These are phyloP conservation scores for Penicillium coprophilum DNA, from an alignment of 495 filamentous ascomycete species.

Conservation along the genomic window DNA sequence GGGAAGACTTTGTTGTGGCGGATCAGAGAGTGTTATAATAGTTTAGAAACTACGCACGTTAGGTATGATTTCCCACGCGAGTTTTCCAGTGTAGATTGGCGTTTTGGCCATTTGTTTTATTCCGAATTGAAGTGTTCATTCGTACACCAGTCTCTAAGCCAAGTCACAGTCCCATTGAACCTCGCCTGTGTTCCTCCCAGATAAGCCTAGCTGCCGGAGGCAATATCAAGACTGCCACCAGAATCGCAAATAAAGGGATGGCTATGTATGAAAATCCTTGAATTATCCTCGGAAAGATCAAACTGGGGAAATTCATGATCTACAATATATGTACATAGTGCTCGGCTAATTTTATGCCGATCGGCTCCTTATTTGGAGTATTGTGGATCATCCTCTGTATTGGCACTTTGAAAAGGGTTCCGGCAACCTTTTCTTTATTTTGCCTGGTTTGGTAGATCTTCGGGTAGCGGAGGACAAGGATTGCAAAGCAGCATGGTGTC, in stretches of 20 bases:
- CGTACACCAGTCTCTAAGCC: too few relatives aligned
- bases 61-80: neutral
- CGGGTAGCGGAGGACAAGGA: conserved; percentile 25
- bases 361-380: conserved; percentile 48
- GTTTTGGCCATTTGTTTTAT: too few relatives aligned
- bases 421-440: conserved; percentile 52
- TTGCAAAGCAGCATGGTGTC: conserved; percentile 20
- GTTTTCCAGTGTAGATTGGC: neutral
- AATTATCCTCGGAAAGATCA: conserved; percentile 48
- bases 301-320: neutral
- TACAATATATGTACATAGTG: neutral
- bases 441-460: conserved; percentile 52
- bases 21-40: neutral
- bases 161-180: too few relatives aligned
- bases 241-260: conserved; percentile 49
- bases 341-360: conserved; percentile 29
- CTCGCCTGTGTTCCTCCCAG: too few relatives aligned
- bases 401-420: conserved; percentile 46
- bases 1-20: conserved; percentile 26
- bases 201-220: too few relatives aligned
- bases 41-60: neutral
- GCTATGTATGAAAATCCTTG: conserved; percentile 56
- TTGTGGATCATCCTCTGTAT: conserved; percentile 53
- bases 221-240: too few relatives aligned
- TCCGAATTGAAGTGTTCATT: too few relatives aligned